These are phyloP conservation scores for Amphichorda felina DNA, from an alignment of 2,329 filamentous ascomycete species.

Conservation along the genomic window DNA sequence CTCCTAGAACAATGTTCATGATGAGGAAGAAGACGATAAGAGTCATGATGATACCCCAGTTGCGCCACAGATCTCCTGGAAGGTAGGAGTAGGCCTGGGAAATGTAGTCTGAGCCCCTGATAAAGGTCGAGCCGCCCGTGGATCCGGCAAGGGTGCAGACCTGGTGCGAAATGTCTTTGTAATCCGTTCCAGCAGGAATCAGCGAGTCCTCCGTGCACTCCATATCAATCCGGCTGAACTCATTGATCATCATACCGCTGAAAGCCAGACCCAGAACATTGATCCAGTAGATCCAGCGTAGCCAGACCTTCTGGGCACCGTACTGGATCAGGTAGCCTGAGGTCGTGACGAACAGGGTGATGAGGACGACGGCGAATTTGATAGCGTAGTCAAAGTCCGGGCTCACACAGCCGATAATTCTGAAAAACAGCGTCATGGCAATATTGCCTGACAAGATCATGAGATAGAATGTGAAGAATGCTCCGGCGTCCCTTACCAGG, in stretches of 20 bases:
- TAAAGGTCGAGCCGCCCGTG: slow-evolving; percentile 45
- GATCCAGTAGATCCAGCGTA: slow-evolving; percentile 72
- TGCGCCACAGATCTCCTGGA: slow-evolving; percentile 62
- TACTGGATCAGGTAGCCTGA: slow-evolving; percentile 79
- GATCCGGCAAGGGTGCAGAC: slow-evolving; percentile 73
- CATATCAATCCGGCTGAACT: slow-evolving; percentile 60
- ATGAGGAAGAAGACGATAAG: slow-evolving; percentile 67
- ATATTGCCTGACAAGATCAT: slow-evolving; percentile 58
- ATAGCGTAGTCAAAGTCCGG: slow-evolving; percentile 79
- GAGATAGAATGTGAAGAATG: slow-evolving; percentile 68
- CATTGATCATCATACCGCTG: slow-evolving; percentile 73
- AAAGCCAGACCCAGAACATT: slow-evolving; percentile 68
- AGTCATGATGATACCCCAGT: slow-evolving; percentile 69
- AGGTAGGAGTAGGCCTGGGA: slow-evolving; percentile 55
- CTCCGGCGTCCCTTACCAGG: slow-evolving; percentile 54
- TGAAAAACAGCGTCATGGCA: slow-evolving; percentile 67
- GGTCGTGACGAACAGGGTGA: slow-evolving; percentile 72
- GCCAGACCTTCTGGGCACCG: slow-evolving; percentile 60
- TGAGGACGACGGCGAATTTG: slow-evolving; percentile 67
- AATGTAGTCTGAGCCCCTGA: slow-evolving; percentile 61
- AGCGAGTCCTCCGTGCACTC: slow-evolving; percentile 57
- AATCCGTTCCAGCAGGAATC: slow-evolving; percentile 59
- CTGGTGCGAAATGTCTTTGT: slow-evolving; percentile 61
- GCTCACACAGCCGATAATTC: slow-evolving; percentile 62
- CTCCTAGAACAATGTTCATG: slow-evolving; percentile 67